These are phyloP conservation scores for Camptophora hylomeconis DNA, from an alignment of 2,329 filamentous ascomycete genomes.

Conservation along the genomic window DNA sequence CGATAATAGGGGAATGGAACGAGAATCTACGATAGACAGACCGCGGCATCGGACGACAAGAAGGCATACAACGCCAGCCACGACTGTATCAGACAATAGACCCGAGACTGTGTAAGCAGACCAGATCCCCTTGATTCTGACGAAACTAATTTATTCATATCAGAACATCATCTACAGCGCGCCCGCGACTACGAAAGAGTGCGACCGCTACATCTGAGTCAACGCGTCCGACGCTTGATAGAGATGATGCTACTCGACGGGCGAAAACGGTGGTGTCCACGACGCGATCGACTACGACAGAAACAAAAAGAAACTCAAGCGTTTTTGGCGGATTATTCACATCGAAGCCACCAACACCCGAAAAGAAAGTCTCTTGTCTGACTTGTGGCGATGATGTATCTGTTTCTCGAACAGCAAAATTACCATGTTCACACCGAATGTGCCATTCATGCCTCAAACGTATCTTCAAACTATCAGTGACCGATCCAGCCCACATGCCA, in stretches of 20 bases:
- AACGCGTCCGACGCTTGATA: conserved; percentile 2
- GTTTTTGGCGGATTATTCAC: conserved; percentile 10
- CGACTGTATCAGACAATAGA: conserved; percentile 1
- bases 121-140: too few species aligned
- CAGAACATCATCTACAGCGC: conserved; percentile 3
- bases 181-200: conserved; percentile 7
- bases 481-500: conserved; percentile 70
- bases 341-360: conserved; percentile 8
- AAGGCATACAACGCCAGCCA: not conserved
- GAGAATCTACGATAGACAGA: too few species aligned
- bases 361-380: conserved; percentile 53
- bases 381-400: conserved; percentile 59
- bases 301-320: conserved; percentile 5
- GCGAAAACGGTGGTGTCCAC: not conserved
- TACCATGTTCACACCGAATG: conserved; percentile 71
- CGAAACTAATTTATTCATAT: too few species aligned
- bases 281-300: conserved; percentile 1
- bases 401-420: conserved; percentile 49
- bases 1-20: too few species aligned
- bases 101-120: too few species aligned
- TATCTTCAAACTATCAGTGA: conserved; percentile 62
- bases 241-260: conserved; percentile 9
- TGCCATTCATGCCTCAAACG: conserved; percentile 64
- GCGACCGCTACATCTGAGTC: conserved; percentile 6
- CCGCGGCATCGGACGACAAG: not conserved